These are phyloP conservation scores for Melampsora americana DNA, from an alignment of 1,284 basidiomycete genomes.

Conservation along the genomic window DNA sequence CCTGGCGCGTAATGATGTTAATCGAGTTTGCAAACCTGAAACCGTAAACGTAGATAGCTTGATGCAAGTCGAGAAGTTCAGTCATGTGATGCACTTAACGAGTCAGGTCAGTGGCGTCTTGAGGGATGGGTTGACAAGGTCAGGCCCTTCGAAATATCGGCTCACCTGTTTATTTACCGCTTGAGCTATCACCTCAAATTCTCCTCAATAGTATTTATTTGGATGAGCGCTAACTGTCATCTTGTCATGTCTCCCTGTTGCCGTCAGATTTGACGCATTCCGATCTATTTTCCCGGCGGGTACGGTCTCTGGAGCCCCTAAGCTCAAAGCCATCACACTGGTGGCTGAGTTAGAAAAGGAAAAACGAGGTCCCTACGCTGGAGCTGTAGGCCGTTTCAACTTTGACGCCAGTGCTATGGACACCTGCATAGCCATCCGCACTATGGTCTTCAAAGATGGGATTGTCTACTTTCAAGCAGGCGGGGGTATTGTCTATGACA, in stretches of 20 bases:
- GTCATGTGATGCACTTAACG: slow-evolving; percentile 96
- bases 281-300: slow-evolving; percentile 98
- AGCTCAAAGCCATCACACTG: slow-evolving; percentile 97
- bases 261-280: slow-evolving; percentile 86
- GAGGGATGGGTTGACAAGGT: slow-evolving; percentile 79
- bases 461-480: slow-evolving; percentile 90
- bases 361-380: slow-evolving; percentile 89
- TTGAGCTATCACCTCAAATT: neutral
- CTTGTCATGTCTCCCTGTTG: neutral
- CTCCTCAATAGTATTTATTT: too few species aligned
- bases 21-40: slow-evolving; percentile 88
- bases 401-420: slow-evolving; percentile 94
- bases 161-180: too few species aligned
- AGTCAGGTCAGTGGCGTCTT: slow-evolving; percentile 87
- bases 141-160: slow-evolving; percentile 43
- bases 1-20: slow-evolving; percentile 97
- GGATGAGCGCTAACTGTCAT: neutral
- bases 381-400: slow-evolving; percentile 94
- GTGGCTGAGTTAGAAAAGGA: slow-evolving; percentile 83
- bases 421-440: slow-evolving; percentile 96
- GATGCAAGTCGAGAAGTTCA: slow-evolving; percentile 92
- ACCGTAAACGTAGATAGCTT: slow-evolving; percentile 95
- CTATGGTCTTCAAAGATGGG: slow-evolving; percentile 95
- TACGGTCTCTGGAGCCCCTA: slow-evolving; percentile 98
- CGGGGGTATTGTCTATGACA: slow-evolving; percentile 96